A percentile compares a stretch with the other conserved stretches of the same genome.
phyloP scores from a whole-genome alignment of 1,284 basidiomycete species.

The Ceratobasidium sp. region DNA sequence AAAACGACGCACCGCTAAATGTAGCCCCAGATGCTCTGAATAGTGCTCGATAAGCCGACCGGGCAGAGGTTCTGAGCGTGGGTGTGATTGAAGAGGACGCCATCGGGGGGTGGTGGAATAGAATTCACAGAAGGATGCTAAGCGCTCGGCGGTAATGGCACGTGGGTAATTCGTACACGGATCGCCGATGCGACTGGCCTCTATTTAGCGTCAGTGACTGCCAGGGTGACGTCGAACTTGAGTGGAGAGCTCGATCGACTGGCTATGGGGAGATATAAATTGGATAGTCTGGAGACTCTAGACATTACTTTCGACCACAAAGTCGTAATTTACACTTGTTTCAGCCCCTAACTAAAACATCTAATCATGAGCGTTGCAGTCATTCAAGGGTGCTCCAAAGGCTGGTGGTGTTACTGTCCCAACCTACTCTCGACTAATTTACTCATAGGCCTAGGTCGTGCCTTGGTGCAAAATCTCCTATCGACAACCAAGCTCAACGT shows the following conservation, averaged over 20 bases:
- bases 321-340: background rate
- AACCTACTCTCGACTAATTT: background rate
- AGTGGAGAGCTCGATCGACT: background rate
- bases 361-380: conserved; percentile 37
- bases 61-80: conserved; percentile 56
- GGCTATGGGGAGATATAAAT: background rate
- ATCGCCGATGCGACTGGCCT: conserved; percentile 25
- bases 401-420: conserved; percentile 2
- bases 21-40: conserved; percentile 68
- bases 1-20: conserved; percentile 60
- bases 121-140: background rate
- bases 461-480: conserved; percentile 38
- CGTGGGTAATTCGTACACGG: background rate
- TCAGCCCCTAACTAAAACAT: background rate
- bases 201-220: background rate
- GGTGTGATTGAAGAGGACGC: conserved; percentile 47
- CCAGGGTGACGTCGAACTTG: background rate
- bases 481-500: conserved; percentile 38
- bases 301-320: background rate
- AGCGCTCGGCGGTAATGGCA: conserved; percentile 16
- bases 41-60: conserved; percentile 72
- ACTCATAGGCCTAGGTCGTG: conserved; percentile 37
- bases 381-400: conserved; percentile 42
- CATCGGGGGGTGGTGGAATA: conserved; percentile 43
- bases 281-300: background rate